Percentiles rank a stretch among this genome's conserved stretches.
These are phyloP conservation scores for Bryoglossum gracile DNA, from an alignment of 495 filamentous ascomycete genomes.

Conservation along the genomic window DNA sequence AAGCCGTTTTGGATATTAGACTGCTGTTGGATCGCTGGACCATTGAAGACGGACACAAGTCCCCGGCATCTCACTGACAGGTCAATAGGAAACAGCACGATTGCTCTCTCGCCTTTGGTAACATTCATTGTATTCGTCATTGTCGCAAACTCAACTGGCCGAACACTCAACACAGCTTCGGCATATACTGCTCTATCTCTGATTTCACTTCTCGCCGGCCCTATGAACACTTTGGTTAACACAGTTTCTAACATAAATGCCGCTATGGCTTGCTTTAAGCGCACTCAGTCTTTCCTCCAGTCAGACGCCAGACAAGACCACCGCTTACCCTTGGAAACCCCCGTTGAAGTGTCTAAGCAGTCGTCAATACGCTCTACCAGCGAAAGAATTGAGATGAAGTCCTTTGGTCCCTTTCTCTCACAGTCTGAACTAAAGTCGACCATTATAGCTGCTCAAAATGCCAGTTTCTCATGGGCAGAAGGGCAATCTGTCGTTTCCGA, in stretches of 20 bases:
- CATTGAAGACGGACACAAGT: constrained; percentile 26
- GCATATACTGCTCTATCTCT: constrained; percentile 21
- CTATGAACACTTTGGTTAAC: constrained; percentile 20
- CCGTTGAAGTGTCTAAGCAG: neutral
- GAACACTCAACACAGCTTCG: constrained; percentile 16
- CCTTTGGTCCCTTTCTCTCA: neutral
- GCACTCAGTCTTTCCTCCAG: constrained; percentile 37
- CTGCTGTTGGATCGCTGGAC: too few species aligned
- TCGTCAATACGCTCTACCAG: neutral
- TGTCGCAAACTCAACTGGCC: constrained; percentile 12
- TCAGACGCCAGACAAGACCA: constrained; percentile 28
- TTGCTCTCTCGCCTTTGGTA: constrained; percentile 25
- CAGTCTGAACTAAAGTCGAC: neutral
- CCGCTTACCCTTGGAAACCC: constrained; percentile 3
- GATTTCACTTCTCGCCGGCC: constrained; percentile 22
- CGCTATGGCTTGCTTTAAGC: constrained; percentile 31
- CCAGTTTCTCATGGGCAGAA: constrained; percentile 13
- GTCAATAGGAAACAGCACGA: constrained; percentile 27
- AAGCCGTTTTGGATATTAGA: too few species aligned
- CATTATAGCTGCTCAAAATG: constrained; percentile 9
- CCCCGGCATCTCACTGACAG: constrained; percentile 39
- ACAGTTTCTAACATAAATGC: constrained; percentile 20
- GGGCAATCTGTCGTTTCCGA: constrained; percentile 3
- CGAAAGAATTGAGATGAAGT: constrained; percentile 2
- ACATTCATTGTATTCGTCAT: constrained; percentile 23